Evolutionary conservation across 495 filamentous ascomycete species (phyloP).

Genomic region (Parmelia sp.): DNA sequence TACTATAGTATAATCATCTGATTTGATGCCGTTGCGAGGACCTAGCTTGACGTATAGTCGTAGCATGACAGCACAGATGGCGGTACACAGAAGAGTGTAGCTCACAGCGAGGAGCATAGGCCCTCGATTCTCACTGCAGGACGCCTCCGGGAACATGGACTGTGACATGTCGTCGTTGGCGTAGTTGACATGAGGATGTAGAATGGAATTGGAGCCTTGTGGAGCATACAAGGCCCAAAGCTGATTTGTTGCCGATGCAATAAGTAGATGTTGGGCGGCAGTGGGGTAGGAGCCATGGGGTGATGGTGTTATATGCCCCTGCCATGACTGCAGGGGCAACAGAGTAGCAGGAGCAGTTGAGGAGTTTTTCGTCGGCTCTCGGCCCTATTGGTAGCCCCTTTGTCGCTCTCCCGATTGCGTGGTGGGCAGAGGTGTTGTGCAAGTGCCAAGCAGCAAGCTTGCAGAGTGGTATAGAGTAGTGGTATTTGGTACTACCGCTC

Average conservation of each 20-base stretch:
- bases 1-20: constrained; percentile 25
- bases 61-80: constrained; percentile 17
- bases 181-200: neutral
- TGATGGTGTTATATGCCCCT: neutral
- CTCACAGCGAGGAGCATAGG: constrained; percentile 20
- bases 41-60: constrained; percentile 23
- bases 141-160: constrained; percentile 5
- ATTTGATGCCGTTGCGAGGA: constrained; percentile 18
- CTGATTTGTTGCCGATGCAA: neutral
- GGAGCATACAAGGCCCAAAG: neutral
- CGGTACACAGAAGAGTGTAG: constrained; percentile 16
- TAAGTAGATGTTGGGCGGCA: neutral
- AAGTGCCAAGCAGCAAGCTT: neutral
- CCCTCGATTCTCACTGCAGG: constrained; percentile 23
- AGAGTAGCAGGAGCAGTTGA: neutral
- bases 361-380: neutral
- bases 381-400: neutral
- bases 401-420: too few relatives aligned
- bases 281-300: neutral
- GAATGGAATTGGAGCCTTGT: neutral
- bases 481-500: too few relatives aligned
- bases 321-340: neutral
- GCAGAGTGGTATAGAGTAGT: neutral
- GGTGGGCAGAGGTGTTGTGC: too few relatives aligned
- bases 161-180: constrained; percentile 15